Evolutionary conservation across 768 basidiomycete species (phyloP), one percentile per base, ranked within the genome.

Genomic region (Naganishia kalamii): DNA sequence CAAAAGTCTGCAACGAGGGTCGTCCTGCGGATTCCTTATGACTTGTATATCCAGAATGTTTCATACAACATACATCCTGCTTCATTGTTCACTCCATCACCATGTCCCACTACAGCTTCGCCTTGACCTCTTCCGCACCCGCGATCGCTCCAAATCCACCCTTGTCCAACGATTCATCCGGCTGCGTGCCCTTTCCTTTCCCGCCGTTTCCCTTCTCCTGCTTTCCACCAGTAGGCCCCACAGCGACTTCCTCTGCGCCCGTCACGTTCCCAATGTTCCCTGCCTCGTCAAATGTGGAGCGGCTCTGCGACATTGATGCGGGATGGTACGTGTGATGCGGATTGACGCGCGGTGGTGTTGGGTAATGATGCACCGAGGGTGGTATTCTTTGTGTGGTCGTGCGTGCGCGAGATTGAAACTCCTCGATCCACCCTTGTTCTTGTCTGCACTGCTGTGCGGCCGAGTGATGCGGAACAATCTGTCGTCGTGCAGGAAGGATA

Each of bases 121-220:
- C 54, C 54, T 41, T 57, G 35, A 57, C 54, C 23, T 57, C 54
- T 19, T 57, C 54, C 7, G 54, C 54, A 15, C 54, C 54, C 33
- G 33, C n/a, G 3, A 57, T 21, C 35, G 54, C 54, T 15, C 35
- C 54, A 15, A 57, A 40, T 25, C 54, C 54, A 57, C 54, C 54
- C 54, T 57, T 57, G 13, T 41, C 37, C 54, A 57, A 40, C 54
- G 33, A 33, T 11, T 57, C n/a, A 17, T 57, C 54, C 37, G 8
- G 8, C 8, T 40, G 13, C 17, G 7, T 44, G 11, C 21, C 29
- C 51, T 35, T 54, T 19, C 51, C 33, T 4, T n/a, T 10, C 10
- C 3, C 51, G 3, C 21, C 51, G 32, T 54, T 37, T 15, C 32
- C 51, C 33, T 54, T 54, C n/a, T 12, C n/a, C 32, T 35, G 29